Evolutionary conservation across 176 grass and related monocot species (phyloP).

Genomic region (Oryza meridionalis): DNA sequence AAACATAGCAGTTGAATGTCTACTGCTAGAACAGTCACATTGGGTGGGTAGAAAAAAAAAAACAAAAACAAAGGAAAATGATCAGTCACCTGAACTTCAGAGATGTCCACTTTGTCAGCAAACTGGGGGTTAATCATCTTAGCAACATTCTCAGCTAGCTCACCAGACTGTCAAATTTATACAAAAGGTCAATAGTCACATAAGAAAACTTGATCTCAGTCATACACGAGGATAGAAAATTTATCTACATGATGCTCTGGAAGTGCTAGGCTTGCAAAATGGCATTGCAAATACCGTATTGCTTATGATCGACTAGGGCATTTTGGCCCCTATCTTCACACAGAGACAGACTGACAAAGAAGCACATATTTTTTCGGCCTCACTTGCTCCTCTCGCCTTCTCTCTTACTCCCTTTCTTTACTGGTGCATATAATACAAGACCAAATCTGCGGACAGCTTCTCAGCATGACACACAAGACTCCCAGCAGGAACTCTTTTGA

Average conservation of each 20-base stretch:
- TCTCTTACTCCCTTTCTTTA: not conserved
- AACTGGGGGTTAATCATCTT: constrained; percentile 95
- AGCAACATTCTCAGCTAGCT: constrained; percentile 93
- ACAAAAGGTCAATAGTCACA: constrained; percentile 27
- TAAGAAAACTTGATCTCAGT: constrained; percentile 18
- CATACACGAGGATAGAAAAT: not conserved
- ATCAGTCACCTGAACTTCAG: constrained; percentile 87
- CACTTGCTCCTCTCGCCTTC: not conserved
- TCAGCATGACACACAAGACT: not conserved
- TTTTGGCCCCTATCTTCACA: not conserved
- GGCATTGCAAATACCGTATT: not conserved
- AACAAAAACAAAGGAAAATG: constrained; percentile 25
- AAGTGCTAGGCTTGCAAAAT: constrained; percentile 10
- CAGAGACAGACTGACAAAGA: not conserved
- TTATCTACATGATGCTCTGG: not conserved
- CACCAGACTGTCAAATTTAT: constrained; percentile 70
- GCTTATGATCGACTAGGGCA: not conserved
- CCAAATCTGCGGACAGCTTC: not conserved
- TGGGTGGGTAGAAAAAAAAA: not conserved
- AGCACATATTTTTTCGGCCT: not conserved
- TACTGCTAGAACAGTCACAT: constrained; percentile 21
- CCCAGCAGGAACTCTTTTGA: not conserved
- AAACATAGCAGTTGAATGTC: constrained; percentile 3
- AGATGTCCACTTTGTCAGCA: constrained; percentile 91
- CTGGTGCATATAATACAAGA: not conserved